phyloP scores from a whole-genome alignment of 2,329 filamentous ascomycete genomes.

The Hypoxylon sp. region DNA sequence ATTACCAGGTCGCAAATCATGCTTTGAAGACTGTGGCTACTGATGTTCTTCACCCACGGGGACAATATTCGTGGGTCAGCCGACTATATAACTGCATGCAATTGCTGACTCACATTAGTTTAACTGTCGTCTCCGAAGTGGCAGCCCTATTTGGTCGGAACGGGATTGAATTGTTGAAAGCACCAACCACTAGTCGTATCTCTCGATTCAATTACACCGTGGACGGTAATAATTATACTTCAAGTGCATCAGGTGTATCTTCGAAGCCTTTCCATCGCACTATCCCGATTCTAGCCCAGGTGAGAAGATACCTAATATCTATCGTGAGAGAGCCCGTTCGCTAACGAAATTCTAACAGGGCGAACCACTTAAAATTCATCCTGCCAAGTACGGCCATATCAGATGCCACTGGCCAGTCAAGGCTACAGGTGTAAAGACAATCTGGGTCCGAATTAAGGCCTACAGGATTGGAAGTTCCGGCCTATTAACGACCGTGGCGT shows the following conservation, averaged over 20 bases:
- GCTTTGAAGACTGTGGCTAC: background rate
- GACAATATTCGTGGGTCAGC: background rate
- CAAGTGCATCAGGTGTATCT: background rate
- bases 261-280: background rate
- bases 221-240: no score
- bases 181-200: background rate
- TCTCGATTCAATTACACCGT: background rate
- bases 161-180: background rate
- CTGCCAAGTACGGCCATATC: background rate
- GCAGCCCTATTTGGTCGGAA: no score
- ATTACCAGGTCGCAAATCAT: background rate
- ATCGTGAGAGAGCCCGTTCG: background rate
- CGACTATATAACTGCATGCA: background rate
- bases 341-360: background rate
- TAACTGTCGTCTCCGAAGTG: background rate
- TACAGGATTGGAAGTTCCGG: background rate
- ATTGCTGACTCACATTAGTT: background rate
- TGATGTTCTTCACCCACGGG: background rate
- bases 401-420: background rate
- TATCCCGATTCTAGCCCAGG: background rate
- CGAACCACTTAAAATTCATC: background rate
- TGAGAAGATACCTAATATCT: background rate
- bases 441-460: background rate
- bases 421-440: background rate
- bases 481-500: background rate